phyloP scores from a whole-genome alignment of 176 grass and related monocot genomes.

The Aegilops umbellulata region DNA sequence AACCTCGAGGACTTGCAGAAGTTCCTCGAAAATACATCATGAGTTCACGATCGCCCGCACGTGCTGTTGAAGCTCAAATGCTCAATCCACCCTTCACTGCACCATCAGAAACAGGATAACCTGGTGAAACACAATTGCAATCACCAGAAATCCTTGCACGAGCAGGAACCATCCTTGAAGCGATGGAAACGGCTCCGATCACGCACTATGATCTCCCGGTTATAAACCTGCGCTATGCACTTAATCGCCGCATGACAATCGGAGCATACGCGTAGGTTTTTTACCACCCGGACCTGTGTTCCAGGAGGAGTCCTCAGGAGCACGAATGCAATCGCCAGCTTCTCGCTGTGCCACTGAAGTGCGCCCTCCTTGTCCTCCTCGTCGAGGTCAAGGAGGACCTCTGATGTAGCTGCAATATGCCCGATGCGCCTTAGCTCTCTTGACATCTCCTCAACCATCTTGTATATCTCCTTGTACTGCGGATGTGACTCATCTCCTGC shows the following conservation, averaged over 20 bases:
- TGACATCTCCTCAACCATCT: constrained; percentile 72
- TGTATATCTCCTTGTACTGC: constrained; percentile 52
- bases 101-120: not conserved
- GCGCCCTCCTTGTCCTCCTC: constrained; percentile 70
- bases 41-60: not conserved
- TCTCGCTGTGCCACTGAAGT: constrained; percentile 74
- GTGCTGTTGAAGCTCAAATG: not conserved
- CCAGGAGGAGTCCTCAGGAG: constrained; percentile 53
- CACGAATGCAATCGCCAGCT: constrained; percentile 59
- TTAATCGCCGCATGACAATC: constrained; percentile 66
- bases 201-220: constrained; percentile 59
- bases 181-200: constrained; percentile 66
- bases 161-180: constrained; percentile 63
- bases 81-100: not conserved
- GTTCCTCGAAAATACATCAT: not conserved
- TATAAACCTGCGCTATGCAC: constrained; percentile 52
- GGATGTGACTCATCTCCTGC: constrained; percentile 58
- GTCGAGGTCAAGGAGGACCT: constrained; percentile 68
- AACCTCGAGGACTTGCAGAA: not conserved
- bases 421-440: constrained; percentile 50
- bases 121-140: constrained; percentile 3
- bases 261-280: constrained; percentile 62
- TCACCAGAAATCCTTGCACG: constrained; percentile 82
- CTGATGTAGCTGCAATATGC: constrained; percentile 43
- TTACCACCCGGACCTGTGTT: constrained; percentile 51